Evolutionary conservation across 257 asterid species (phyloP), one percentile per base, ranked within the genome.

Genomic region (Perilla frutescens): DNA sequence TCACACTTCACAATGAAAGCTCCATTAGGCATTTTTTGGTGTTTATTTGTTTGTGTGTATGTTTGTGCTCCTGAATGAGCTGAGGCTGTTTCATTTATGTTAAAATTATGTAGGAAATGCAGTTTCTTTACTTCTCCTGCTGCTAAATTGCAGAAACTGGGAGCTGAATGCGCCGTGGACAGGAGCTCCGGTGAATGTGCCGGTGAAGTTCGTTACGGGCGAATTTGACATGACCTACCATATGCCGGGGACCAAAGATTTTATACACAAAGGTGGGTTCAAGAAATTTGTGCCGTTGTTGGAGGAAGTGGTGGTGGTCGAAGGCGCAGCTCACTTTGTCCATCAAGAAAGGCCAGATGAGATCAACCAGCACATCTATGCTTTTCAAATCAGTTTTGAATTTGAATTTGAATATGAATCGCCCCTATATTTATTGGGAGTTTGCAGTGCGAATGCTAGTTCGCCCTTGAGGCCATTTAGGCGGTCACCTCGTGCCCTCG

Each of bases 321-420:
- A 89, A 79, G 93, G 90, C 26, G 93, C 85, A 11, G 96, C 90
- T 59, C 96, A 89, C 75, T 91, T 89, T 64, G 66, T 87, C 70
- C 84, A 86, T 60, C 92, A 87, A 80, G 94, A 87, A 75, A 84
- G 72, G 75, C 87, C 96, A 2, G 87, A 89, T 59, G 90, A 87
- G 85, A 82, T 89, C 74, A 91, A 68, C 73, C 69, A 81, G 7
- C 97, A 80, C 78, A 87, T 91, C 65, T 76, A 75, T 43, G 72
- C 73, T 76, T 91, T 89, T 77, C 76, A n/a, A 76, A 84, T 79
- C 77, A 89, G 88, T 89, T 76, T 63, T 83, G 60, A 81, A 39
- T 34, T 34, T 34, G 37, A 34, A 34, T 34, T 34, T 20, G 26
- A 20, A 20, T 20, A 20, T 20, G 26, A 20, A 20, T 20, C 26